A percentile compares a stretch with the other conserved stretches of the same genome.
These are phyloP conservation scores for Colletotrichum shisoi DNA, from an alignment of 2,329 filamentous ascomycete species.

Conservation along the genomic window DNA sequence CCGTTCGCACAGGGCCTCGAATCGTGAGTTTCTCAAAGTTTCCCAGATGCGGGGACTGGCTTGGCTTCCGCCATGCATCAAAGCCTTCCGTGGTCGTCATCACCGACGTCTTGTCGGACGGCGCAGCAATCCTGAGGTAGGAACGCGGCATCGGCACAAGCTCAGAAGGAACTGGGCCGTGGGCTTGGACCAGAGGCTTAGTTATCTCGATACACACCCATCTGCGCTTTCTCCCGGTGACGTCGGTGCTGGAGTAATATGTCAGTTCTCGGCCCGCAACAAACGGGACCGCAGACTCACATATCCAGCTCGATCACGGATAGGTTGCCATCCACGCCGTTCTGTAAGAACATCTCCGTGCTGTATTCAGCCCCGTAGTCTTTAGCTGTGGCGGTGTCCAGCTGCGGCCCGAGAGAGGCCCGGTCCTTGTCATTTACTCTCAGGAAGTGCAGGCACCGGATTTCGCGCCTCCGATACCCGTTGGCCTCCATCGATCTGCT, in stretches of 20 bases:
- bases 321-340: slow-evolving; percentile 5
- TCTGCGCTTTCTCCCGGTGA: slow-evolving; percentile 19
- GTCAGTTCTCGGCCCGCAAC: background rate
- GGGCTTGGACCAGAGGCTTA: slow-evolving; percentile 14
- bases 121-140: slow-evolving; percentile 31
- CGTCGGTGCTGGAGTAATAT: slow-evolving; percentile 12
- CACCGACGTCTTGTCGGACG: slow-evolving; percentile 22
- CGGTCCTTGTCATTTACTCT: background rate
- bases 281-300: slow-evolving; percentile 11
- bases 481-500: slow-evolving; percentile 21
- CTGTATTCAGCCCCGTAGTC: background rate
- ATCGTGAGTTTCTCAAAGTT: slow-evolving; percentile 1
- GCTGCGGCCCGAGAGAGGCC: background rate
- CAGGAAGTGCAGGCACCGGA: slow-evolving; percentile 24
- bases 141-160: slow-evolving; percentile 31
- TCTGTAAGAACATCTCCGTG: slow-evolving; percentile 21
- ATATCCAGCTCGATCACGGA: slow-evolving; percentile 33
- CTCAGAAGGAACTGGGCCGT: slow-evolving; percentile 24
- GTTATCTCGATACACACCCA: slow-evolving; percentile 32
- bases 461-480: slow-evolving; percentile 22
- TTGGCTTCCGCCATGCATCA: background rate
- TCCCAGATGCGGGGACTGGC: background rate
- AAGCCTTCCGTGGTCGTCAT: background rate
- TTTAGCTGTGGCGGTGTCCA: background rate
- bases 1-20: background rate